phyloP scores from a whole-genome alignment of 345 rosid species.

The Citrus sp. region DNA sequence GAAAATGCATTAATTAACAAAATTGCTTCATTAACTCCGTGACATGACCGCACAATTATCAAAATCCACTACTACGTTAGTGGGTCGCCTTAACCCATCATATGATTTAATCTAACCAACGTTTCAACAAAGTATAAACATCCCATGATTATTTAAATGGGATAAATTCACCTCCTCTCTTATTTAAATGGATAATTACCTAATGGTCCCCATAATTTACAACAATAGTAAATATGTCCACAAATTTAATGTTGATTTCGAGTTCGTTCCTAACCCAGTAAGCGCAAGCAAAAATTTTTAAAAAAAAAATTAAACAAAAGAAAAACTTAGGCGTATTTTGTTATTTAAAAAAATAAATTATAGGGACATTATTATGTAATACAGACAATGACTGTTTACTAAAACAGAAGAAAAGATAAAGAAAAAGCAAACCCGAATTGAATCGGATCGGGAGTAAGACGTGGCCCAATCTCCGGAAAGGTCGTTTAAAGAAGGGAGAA shows the following conservation, averaged over 20 bases:
- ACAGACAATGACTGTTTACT: no score
- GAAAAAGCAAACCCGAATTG: background rate
- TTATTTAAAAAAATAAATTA: no score
- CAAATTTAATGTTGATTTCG: background rate
- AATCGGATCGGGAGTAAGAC: background rate
- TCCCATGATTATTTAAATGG: background rate
- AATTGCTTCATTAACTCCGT: background rate
- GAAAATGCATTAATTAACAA: background rate
- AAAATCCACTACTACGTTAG: background rate
- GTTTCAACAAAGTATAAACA: background rate
- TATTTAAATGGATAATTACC: background rate
- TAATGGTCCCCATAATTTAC: background rate
- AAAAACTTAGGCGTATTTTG: no score
- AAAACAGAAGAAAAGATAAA: no score
- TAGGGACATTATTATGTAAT: no score
- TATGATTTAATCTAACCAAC: background rate
- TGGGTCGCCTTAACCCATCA: background rate
- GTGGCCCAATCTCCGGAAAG: conserved; percentile 6
- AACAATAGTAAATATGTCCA: background rate
- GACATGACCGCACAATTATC: background rate
- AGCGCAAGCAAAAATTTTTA: no score
- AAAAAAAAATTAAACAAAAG: no score
- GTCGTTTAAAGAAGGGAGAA: background rate
- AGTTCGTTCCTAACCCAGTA: background rate
- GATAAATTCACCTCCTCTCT: no score